phyloP scores from a whole-genome alignment of 106 monocot genomes.

The Dioscorea dumetorum region DNA sequence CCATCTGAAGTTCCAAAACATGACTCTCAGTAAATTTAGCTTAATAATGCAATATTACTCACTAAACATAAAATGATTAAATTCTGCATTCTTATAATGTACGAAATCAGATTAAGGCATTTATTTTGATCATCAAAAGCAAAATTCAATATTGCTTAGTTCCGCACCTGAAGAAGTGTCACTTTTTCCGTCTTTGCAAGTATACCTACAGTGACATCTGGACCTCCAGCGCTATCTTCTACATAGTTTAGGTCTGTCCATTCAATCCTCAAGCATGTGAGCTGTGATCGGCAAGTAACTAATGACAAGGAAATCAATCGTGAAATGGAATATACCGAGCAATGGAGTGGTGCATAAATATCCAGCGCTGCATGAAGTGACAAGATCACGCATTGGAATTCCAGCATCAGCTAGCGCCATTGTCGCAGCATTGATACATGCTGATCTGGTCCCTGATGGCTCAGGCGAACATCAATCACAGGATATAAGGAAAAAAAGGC shows the following conservation, averaged over 20 bases:
- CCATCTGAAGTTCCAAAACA: constrained; percentile 33
- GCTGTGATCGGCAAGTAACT: not conserved
- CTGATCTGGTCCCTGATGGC: constrained; percentile 75
- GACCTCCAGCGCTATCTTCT: constrained; percentile 94
- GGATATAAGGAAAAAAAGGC: too few relatives aligned
- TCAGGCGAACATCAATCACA: too few relatives aligned
- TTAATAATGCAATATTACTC: not conserved
- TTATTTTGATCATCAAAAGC: not conserved
- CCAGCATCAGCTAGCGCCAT: constrained; percentile 96
- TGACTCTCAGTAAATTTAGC: not conserved
- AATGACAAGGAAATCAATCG: not conserved
- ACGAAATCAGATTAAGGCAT: not conserved
- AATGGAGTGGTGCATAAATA: constrained; percentile 79
- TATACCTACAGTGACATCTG: constrained; percentile 92
- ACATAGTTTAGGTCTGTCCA: constrained; percentile 82
- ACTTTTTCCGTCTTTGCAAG: constrained; percentile 85
- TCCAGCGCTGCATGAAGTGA: constrained; percentile 91
- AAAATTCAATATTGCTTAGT: not conserved
- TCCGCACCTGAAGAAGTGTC: constrained; percentile 84
- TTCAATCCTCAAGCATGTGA: not conserved
- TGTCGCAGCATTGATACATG: constrained; percentile 98
- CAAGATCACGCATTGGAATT: constrained; percentile 92
- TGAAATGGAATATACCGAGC: constrained; percentile 43
- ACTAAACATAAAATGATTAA: not conserved
- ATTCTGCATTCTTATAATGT: constrained; percentile 25